Evolutionary conservation across 768 basidiomycete species (phyloP).

Genomic region (Candolleomyces efflorescens): DNA sequence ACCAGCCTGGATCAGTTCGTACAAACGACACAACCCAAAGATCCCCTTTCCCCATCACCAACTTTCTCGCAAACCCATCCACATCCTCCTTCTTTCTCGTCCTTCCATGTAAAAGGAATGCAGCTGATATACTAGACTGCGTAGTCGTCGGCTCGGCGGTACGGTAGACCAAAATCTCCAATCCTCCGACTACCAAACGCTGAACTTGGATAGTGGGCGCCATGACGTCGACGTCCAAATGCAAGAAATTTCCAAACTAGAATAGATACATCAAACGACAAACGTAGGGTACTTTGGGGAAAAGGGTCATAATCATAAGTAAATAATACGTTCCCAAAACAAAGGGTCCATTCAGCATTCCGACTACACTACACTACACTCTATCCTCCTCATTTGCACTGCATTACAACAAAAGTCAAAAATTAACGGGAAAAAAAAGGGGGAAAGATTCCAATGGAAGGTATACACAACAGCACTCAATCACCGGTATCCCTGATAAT

Average conservation of each 20-base stretch:
- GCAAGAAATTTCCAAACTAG: no score
- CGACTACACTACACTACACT: no score
- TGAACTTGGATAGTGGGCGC: constrained; percentile 12
- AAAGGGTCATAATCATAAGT: neutral
- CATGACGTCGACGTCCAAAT: no score
- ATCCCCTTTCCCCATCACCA: constrained; percentile 11
- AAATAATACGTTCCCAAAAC: no score
- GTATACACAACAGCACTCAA: neutral
- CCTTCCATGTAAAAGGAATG: constrained; percentile 44
- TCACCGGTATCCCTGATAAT: constrained; percentile 48
- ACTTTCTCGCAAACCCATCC: constrained; percentile 22
- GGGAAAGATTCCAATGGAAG: no score
- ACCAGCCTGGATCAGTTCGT: constrained; percentile 6
- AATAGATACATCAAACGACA: no score
- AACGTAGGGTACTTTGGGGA: no score
- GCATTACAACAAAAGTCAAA: no score
- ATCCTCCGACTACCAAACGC: constrained; percentile 30
- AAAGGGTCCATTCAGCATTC: no score
- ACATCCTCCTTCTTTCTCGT: constrained; percentile 24
- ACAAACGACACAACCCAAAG: constrained; percentile 38
- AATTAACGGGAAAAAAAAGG: no score
- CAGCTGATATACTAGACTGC: constrained; percentile 24
- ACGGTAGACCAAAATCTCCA: constrained; percentile 32
- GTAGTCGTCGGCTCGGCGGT: constrained; percentile 9
- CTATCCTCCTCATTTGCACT: no score